A percentile compares a stretch with the other conserved stretches of the same genome.
phyloP scores from a whole-genome alignment of 306 rosid species.

The Gastrolobium villosum region DNA sequence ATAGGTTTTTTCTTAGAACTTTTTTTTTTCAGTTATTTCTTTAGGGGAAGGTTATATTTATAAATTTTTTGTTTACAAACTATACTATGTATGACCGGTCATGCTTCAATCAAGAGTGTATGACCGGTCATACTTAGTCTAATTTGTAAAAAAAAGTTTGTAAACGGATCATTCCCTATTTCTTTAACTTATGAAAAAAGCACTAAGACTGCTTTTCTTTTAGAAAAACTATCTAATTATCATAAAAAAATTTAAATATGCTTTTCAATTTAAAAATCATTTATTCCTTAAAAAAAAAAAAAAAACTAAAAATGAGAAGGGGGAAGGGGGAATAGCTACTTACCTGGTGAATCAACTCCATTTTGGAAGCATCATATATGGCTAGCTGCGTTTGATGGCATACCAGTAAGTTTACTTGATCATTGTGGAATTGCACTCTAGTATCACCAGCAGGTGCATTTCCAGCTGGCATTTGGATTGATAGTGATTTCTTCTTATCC shows the following conservation, averaged over 20 bases:
- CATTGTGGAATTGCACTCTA: slow-evolving; percentile 52
- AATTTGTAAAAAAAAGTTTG: too few species aligned
- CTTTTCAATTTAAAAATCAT: too few species aligned
- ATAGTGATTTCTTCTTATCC: slow-evolving; percentile 58
- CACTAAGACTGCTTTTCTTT: neutral
- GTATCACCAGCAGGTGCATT: slow-evolving; percentile 39
- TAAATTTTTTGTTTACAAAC: too few species aligned
- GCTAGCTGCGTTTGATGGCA: slow-evolving; percentile 62
- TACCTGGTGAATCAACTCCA: slow-evolving; percentile 60
- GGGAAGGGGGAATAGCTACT: neutral
- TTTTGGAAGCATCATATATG: slow-evolving; percentile 58
- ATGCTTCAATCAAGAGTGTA: too few species aligned
- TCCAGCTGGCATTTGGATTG: slow-evolving; percentile 54
- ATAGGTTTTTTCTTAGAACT: neutral
- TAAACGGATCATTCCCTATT: too few species aligned
- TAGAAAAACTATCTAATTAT: neutral
- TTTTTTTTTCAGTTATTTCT: too few species aligned
- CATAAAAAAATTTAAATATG: neutral
- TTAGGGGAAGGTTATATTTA: too few species aligned
- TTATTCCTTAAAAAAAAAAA: neutral
- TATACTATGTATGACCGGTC: too few species aligned
- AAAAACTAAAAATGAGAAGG: neutral
- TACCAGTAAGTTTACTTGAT: slow-evolving; percentile 60
- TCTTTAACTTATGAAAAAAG: neutral
- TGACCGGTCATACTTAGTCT: too few species aligned